These are phyloP conservation scores for Gossypium gossypioides DNA, from an alignment of 441 rosid genomes.

Conservation along the genomic window DNA sequence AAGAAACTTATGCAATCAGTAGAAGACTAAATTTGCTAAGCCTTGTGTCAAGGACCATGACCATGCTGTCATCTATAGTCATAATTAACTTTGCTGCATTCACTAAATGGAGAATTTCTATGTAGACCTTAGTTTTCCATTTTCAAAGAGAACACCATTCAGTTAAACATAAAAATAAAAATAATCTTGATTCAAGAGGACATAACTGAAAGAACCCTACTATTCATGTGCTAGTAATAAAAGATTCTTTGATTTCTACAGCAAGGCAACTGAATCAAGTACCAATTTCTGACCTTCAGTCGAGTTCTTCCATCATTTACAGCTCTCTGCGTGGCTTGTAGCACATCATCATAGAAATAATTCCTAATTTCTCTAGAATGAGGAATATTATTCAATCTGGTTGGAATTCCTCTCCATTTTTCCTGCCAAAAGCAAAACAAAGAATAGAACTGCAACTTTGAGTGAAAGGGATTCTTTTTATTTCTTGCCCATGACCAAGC, in stretches of 20 bases:
- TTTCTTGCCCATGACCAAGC: neutral
- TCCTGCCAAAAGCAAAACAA: constrained; percentile 40
- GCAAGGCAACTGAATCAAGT: constrained; percentile 2
- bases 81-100: neutral
- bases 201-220: neutral
- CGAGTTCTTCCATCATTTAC: constrained; percentile 62
- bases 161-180: neutral
- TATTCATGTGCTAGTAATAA: neutral
- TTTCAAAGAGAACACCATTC: neutral
- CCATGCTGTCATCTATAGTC: neutral
- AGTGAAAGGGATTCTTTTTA: neutral
- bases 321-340: constrained; percentile 65
- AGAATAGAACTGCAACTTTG: constrained; percentile 13
- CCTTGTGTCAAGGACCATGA: neutral
- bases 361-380: constrained; percentile 85
- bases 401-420: constrained; percentile 90
- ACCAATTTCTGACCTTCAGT: constrained; percentile 44
- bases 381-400: constrained; percentile 82
- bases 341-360: constrained; percentile 84
- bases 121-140: neutral
- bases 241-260: neutral
- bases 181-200: neutral
- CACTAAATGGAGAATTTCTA: neutral
- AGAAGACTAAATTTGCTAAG: neutral
- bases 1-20: neutral